Base-by-base conservation (phyloP, 108 stramenopile genomes). In the Nannochloropsis gaditana region DNA sequence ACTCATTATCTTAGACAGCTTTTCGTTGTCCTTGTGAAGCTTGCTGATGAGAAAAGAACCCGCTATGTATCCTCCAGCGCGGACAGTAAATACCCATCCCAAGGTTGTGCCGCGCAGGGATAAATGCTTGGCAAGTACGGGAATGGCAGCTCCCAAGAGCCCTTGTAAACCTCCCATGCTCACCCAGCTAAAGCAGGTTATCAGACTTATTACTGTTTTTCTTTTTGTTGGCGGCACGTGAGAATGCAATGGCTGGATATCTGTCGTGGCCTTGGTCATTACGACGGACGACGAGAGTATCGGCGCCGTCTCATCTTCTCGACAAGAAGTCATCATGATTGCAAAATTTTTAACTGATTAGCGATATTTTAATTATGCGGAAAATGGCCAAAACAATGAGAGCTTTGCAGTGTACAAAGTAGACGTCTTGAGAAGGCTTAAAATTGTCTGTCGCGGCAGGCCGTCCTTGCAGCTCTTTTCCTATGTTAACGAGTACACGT, bases 21-120 rank as follows among this genome's bases (percentile, higher is more conserved):
- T 10, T 50, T 4, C 59, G 19, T n/a, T n/a, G n/a, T 73, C 59
- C n/a, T 73, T n/a, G 19, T 2, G 15, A 0, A 73, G n/a, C 8
- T 2, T 15, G n/a, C 19, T n/a, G n/a, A 73, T 8, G 8, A 73
- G 8, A 15, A 73, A 73, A 73, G 59, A 73, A 73, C 59, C 59
- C 59, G 59, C n/a, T 15, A 73, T 73, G 59, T 73, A 73, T 0
- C 59, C 59, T 73, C 59, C 59, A n/a, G 59, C 59, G n/a, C 59
- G 59, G 59, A 73, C 59, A 73, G 59, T 73, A 73, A 73, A 73
- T n/a, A n/a, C 59, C 59, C 59, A 73, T 15, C 59, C 59, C n/a
- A 73, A 73, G 59, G 59, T n/a, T 8, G 59, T 73, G 8, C n/a
- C n/a, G 59, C 19, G 59, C 59, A 73, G 4, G 59, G 59, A 15